Evolutionary conservation across 257 asterid species (phyloP).

Genomic region (Mentha longifolia): DNA sequence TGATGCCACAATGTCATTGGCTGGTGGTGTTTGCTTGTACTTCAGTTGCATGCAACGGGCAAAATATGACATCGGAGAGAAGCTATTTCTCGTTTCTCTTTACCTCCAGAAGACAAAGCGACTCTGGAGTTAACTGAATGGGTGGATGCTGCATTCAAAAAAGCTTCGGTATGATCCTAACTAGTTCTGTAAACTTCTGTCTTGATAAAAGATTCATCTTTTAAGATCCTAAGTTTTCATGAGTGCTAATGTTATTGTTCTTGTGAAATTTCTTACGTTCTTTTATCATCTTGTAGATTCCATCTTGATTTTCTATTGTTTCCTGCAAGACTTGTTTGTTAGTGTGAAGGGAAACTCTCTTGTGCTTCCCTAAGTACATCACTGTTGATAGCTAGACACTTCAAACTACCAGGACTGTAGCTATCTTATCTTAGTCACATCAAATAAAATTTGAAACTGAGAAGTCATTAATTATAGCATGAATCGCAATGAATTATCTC

Average conservation of each 20-base stretch:
- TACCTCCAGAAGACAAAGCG: constrained; percentile 98
- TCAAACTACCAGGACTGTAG: constrained; percentile 13
- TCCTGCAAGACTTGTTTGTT: constrained; percentile 22
- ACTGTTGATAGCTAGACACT: neutral
- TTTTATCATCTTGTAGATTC: constrained; percentile 19
- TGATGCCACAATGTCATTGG: constrained; percentile 17
- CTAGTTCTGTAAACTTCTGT: constrained; percentile 29
- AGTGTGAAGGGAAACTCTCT: constrained; percentile 22
- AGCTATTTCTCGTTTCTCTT: constrained; percentile 91
- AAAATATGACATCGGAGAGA: constrained; percentile 95
- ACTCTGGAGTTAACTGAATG: constrained; percentile 86
- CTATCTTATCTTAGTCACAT: constrained; percentile 4
- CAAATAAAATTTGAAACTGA: constrained; percentile 7
- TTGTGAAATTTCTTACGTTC: constrained; percentile 16
- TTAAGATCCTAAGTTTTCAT: constrained; percentile 17
- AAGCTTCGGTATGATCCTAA: constrained; percentile 80
- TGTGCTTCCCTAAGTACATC: constrained; percentile 24
- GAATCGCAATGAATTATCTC: neutral
- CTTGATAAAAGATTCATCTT: constrained; percentile 11
- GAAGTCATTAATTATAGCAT: constrained; percentile 22
- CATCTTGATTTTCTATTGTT: neutral
- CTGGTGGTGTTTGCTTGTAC: constrained; percentile 39
- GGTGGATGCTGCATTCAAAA: constrained; percentile 89
- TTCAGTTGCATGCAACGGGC: constrained; percentile 98
- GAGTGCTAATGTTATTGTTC: constrained; percentile 20